Evolutionary conservation across 73 alveolate genomes (phyloP).

Genomic region (Paramecium caudatum): DNA sequence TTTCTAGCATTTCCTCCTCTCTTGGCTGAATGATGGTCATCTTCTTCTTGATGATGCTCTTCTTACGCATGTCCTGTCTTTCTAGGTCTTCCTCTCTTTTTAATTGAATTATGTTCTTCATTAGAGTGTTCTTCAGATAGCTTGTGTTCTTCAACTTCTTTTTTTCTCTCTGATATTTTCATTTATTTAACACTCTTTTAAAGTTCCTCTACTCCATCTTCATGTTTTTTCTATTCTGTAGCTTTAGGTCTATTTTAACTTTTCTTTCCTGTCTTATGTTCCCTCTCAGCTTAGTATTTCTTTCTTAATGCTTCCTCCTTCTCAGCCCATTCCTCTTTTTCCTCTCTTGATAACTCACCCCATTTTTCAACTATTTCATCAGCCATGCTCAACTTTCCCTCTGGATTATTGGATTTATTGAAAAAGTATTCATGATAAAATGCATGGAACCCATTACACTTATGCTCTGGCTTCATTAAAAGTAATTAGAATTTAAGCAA

Average conservation of each 20-base stretch:
- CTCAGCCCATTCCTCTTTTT: background rate
- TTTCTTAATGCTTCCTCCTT: slow-evolving; percentile 30
- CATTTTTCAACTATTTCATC: slow-evolving; percentile 6
- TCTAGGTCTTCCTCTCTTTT: background rate
- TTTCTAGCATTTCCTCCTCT: background rate
- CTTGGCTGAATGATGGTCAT: slow-evolving; percentile 10
- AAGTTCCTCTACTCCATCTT: background rate
- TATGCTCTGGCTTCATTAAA: background rate
- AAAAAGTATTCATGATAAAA: background rate
- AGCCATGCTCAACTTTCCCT: background rate
- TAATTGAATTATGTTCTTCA: background rate
- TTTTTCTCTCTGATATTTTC: slow-evolving; percentile 54
- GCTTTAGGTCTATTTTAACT: background rate
- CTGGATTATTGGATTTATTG: background rate
- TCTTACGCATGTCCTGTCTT: background rate
- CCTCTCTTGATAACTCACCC: background rate
- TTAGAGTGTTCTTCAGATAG: too few species aligned
- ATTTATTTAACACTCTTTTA: slow-evolving; percentile 66
- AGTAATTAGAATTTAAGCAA: background rate
- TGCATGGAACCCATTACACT: slow-evolving; percentile 13
- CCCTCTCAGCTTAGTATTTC: background rate
- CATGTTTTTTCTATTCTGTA: background rate
- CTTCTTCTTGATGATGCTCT: background rate
- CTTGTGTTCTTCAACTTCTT: background rate
- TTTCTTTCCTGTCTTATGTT: background rate